A percentile compares a stretch with the other conserved stretches of the same genome.
These are phyloP conservation scores for Talaromyces wortmannii DNA, from an alignment of 495 filamentous ascomycete species.

Conservation along the genomic window DNA sequence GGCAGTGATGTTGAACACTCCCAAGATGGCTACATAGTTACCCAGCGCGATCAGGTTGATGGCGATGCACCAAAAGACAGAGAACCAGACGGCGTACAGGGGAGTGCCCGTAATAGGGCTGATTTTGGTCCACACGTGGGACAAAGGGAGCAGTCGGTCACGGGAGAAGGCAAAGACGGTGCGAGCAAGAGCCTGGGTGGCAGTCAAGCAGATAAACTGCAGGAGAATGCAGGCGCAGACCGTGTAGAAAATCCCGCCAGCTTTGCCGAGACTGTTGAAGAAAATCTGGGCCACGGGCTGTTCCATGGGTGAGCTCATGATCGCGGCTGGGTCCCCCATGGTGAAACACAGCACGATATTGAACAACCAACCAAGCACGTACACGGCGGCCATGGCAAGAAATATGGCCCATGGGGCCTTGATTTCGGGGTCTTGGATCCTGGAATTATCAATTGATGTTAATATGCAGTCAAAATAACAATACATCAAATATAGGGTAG, in stretches of 20 bases:
- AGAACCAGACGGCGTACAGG: conserved; percentile 55
- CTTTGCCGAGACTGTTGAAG: conserved; percentile 52
- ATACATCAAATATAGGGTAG: too few relatives aligned
- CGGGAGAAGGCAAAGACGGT: conserved; percentile 59
- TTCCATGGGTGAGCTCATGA: conserved; percentile 36
- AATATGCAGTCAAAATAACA: neutral
- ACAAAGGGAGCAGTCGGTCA: conserved; percentile 50
- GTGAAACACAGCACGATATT: conserved; percentile 57
- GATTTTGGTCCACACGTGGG: conserved; percentile 48
- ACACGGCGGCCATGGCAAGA: conserved; percentile 52
- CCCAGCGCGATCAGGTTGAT: conserved; percentile 61
- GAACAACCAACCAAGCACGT: conserved; percentile 53
- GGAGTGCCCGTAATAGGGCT: conserved; percentile 48
- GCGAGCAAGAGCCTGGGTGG: conserved; percentile 53
- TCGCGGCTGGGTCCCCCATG: conserved; percentile 46
- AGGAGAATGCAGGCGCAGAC: conserved; percentile 50
- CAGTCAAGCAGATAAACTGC: conserved; percentile 50
- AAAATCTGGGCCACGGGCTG: conserved; percentile 63
- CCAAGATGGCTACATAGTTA: conserved; percentile 51
- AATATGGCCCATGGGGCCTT: conserved; percentile 58
- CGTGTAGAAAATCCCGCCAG: conserved; percentile 53
- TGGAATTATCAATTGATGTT: neutral
- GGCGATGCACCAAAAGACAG: conserved; percentile 44
- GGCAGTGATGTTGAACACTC: conserved; percentile 57
- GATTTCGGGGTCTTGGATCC: conserved; percentile 46